A percentile compares a stretch with the other conserved stretches of the same genome.
These are phyloP conservation scores for Geotrichum siamense DNA, from an alignment of 1,139 yeast species.

Conservation along the genomic window DNA sequence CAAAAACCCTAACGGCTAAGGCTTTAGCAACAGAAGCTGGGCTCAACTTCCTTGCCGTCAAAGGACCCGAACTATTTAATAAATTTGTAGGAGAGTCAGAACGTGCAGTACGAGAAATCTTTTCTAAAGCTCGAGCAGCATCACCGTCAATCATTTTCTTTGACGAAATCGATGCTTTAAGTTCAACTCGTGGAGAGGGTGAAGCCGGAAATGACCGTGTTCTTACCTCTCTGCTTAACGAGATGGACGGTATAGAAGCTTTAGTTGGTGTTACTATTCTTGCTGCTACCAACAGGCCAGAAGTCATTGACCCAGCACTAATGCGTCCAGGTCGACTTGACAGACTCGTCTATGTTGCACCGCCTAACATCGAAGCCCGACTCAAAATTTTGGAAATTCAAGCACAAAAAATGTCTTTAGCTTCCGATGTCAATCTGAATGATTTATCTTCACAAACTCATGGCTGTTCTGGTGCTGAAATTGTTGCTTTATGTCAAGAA, in stretches of 20 bases:
- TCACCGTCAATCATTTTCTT: conserved; percentile 88
- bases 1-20: conserved; percentile 88
- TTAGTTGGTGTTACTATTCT: conserved; percentile 85
- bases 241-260: conserved; percentile 94
- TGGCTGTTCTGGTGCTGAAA: conserved; percentile 96
- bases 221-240: conserved; percentile 79
- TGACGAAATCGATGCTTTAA: conserved; percentile 91
- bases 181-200: conserved; percentile 62
- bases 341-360: conserved; percentile 83
- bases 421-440: conserved; percentile 42
- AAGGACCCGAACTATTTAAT: conserved; percentile 92
- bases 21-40: conserved; percentile 96
- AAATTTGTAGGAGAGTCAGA: conserved; percentile 95
- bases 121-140: conserved; percentile 87
- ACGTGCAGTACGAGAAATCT: conserved; percentile 78
- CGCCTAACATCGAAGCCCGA: conserved; percentile 79
- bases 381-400: conserved; percentile 65
- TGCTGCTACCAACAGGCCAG: conserved; percentile 94
- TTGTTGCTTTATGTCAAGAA: conserved; percentile 84
- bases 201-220: conserved; percentile 78
- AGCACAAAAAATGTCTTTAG: conserved; percentile 47
- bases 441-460: conserved; percentile 58
- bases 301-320: conserved; percentile 83
- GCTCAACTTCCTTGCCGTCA: conserved; percentile 82
- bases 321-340: conserved; percentile 92